phyloP scores from a whole-genome alignment of 192 early-diverging fungal species.

The Linnemannia hyalina region DNA sequence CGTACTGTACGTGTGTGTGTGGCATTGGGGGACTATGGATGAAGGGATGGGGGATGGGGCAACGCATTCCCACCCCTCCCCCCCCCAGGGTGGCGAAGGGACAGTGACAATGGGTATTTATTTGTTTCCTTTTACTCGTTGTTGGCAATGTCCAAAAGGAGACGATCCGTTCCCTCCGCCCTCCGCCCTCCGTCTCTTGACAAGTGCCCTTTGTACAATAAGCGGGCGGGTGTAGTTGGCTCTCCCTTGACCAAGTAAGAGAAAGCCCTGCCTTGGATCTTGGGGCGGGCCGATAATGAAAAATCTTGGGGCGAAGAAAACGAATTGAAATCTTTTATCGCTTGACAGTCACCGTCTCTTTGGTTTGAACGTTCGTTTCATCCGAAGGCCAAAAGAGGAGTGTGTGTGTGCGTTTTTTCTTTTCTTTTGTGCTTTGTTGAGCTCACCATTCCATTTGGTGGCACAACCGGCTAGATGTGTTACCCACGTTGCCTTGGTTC shows the following conservation, averaged over 20 bases:
- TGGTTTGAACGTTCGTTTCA: neutral
- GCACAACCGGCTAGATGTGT: neutral
- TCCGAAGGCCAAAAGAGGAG: neutral
- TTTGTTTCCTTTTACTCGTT: neutral
- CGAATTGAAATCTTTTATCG: neutral
- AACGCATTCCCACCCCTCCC: too few species aligned
- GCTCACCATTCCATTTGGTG: neutral
- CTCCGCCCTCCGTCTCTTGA: neutral
- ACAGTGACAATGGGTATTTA: neutral
- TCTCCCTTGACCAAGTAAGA: neutral
- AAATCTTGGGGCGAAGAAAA: neutral
- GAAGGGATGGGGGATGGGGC: too few species aligned
- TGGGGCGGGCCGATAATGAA: constrained; percentile 5
- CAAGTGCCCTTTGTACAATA: neutral
- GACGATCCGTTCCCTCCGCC: constrained; percentile 1
- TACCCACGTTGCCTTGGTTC: neutral
- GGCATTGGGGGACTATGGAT: too few species aligned
- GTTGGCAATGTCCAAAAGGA: neutral
- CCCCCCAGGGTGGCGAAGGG: too few species aligned
- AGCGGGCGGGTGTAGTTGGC: neutral
- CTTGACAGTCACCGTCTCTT: neutral
- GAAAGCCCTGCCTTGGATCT: neutral
- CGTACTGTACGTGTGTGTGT: too few species aligned
- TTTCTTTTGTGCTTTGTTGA: neutral
- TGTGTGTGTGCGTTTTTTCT: neutral